Conservation (phyloP, 495 filamentous ascomycete species). For the Xylaria acuta region DNA sequence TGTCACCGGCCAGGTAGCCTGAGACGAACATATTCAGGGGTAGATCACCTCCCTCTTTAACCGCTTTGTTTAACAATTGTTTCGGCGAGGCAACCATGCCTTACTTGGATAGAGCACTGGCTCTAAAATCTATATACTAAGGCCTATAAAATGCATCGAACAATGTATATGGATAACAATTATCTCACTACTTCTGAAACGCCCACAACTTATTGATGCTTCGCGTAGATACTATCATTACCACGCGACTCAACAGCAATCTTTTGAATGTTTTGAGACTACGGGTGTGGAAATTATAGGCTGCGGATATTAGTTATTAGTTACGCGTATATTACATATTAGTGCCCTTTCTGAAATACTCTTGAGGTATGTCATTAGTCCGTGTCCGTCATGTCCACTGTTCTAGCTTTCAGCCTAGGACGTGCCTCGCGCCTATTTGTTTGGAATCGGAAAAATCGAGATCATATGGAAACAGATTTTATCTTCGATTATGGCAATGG, state of each 20-base stretch:
- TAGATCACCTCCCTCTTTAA: slow-evolving; percentile 2
- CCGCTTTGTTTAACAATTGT: slow-evolving; percentile 1
- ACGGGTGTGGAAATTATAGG: no score
- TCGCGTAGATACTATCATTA: not conserved
- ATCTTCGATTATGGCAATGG: no score
- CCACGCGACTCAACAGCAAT: not conserved
- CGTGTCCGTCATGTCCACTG: not conserved
- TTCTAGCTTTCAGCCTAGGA: not conserved
- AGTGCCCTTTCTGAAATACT: not conserved
- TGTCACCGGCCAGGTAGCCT: not conserved
- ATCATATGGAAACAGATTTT: no score
- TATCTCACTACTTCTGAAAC: not conserved
- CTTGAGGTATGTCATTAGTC: not conserved
- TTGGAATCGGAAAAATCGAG: not conserved
- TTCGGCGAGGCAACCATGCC: not conserved
- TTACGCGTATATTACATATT: not conserved
- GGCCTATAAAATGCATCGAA: not conserved
- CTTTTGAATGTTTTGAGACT: no score
- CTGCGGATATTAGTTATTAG: no score
- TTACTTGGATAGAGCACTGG: not conserved
- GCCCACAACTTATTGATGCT: not conserved
- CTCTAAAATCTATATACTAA: not conserved
- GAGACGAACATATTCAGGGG: slow-evolving; percentile 18
- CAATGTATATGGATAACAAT: not conserved
- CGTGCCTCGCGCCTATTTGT: not conserved